Percentiles rank a stretch among this genome's conserved stretches.
Conservation (phyloP, 768 basidiomycete species). For the Naematelia encephala region DNA sequence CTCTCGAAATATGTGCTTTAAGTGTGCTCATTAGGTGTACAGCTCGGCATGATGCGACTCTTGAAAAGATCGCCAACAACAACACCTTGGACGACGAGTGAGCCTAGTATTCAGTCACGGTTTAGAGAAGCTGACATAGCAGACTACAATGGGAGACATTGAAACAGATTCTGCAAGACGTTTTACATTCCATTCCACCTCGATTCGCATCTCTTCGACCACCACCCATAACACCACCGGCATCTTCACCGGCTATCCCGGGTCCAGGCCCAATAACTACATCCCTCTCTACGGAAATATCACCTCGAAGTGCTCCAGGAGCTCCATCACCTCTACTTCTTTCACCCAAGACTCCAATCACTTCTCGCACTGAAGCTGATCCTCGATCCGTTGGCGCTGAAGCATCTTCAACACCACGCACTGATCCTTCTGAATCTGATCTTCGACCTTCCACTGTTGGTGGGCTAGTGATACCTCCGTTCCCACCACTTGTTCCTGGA, state of each 20-base stretch:
- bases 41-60: neutral
- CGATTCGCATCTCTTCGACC: neutral
- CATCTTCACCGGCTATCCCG: neutral
- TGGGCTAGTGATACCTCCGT: constrained; percentile 47
- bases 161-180: neutral
- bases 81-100: neutral
- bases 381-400: neutral
- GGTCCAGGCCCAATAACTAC: neutral
- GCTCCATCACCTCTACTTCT: neutral
- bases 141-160: neutral
- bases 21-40: too few relatives aligned
- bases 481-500: constrained; percentile 38
- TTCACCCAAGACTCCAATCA: neutral
- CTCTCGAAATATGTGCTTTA: too few relatives aligned
- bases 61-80: neutral
- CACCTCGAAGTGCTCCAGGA: neutral
- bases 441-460: constrained; percentile 41
- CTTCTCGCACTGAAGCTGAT: neutral
- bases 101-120: neutral
- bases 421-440: constrained; percentile 1
- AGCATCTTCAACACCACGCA: neutral
- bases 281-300: neutral
- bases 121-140: neutral
- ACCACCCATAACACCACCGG: too few relatives aligned
- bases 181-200: neutral